Base-by-base conservation (phyloP, 2,329 filamentous ascomycete genomes). In the Sporothrix phasma region DNA sequence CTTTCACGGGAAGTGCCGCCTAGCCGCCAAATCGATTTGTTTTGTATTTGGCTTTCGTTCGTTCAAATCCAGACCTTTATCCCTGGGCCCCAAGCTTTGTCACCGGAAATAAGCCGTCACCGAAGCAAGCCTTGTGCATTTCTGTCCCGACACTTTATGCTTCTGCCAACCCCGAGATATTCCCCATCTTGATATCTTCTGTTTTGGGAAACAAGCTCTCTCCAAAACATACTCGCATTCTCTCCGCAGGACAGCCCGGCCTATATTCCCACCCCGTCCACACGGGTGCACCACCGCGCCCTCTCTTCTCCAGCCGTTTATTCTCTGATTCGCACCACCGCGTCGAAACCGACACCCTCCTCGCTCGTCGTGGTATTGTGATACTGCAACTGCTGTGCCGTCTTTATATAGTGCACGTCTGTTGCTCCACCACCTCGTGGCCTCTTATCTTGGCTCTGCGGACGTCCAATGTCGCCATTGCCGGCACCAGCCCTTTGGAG, bases 51-150 rank as follows among this genome's bases (percentile, higher is more conserved):
- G 54, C 54, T 58, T n/a, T 64, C 31, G 39, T 43, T 63, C 61
- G 62, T 60, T 49, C 64, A 64, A 64, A 54, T 53, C 51, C 53
- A 66, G 47, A n/a, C 49, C 61, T 37, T 54, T 61, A 53, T 58
- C 34, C 34, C 26, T 24, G 41, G 13, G 26, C 47, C 26, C 37
- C 49, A 19, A 41, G 0, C 19, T 53, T 59, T 67, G 64, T 62
- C 63, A 62, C 66, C 60, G 60, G 60, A 39, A 62, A 43, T 45
- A 61, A 61, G 59, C 59, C 29, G 37, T 56, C 54, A 15, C 56
- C 39, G 17, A n/a, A 45, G 24, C 39, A 59, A 31, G 56, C 56
- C 56, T 61, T 19, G 59, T 51, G 59, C 59, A 24, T 4, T 19
- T 22, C 41, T 13, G 24, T 26, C 31, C 41, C 41, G 29, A 43